Percentiles rank a stretch among this genome's conserved stretches.
phyloP scores from a whole-genome alignment of 192 early-diverging fungal species.

The Geranomyces variabilis region DNA sequence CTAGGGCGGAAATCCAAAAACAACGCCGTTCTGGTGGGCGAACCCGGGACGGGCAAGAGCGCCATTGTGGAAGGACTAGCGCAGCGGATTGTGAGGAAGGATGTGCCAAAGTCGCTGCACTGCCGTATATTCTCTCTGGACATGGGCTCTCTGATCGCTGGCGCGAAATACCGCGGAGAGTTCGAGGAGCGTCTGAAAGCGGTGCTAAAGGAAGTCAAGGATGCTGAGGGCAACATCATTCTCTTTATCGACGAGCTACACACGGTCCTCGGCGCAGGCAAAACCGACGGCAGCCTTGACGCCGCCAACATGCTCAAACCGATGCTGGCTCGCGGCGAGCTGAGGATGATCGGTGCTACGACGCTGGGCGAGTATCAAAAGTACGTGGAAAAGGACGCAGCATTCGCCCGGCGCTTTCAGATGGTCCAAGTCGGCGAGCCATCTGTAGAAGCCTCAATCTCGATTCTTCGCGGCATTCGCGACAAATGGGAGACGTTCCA shows the following conservation, averaged over 20 bases:
- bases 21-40: slow-evolving; percentile 87
- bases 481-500: slow-evolving; percentile 80
- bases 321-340: slow-evolving; percentile 96
- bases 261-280: slow-evolving; percentile 90
- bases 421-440: slow-evolving; percentile 76
- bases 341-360: slow-evolving; percentile 95
- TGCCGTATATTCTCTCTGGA: slow-evolving; percentile 87
- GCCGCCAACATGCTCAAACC: slow-evolving; percentile 97
- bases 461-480: slow-evolving; percentile 78
- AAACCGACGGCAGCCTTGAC: slow-evolving; percentile 89
- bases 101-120: slow-evolving; percentile 87
- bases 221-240: slow-evolving; percentile 85
- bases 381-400: slow-evolving; percentile 85
- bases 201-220: slow-evolving; percentile 92
- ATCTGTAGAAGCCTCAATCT: slow-evolving; percentile 73
- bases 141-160: slow-evolving; percentile 92
- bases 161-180: slow-evolving; percentile 96
- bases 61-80: slow-evolving; percentile 93
- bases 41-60: slow-evolving; percentile 77
- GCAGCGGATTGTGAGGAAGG: slow-evolving; percentile 88
- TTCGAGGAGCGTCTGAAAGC: slow-evolving; percentile 98
- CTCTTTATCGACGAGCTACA: slow-evolving; percentile 99
- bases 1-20: slow-evolving; percentile 87
- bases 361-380: slow-evolving; percentile 95
- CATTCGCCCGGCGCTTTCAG: slow-evolving; percentile 82